Base-by-base conservation (phyloP, 371 early-diverging fungal genomes). In the Lichtheimia corymbifera region DNA sequence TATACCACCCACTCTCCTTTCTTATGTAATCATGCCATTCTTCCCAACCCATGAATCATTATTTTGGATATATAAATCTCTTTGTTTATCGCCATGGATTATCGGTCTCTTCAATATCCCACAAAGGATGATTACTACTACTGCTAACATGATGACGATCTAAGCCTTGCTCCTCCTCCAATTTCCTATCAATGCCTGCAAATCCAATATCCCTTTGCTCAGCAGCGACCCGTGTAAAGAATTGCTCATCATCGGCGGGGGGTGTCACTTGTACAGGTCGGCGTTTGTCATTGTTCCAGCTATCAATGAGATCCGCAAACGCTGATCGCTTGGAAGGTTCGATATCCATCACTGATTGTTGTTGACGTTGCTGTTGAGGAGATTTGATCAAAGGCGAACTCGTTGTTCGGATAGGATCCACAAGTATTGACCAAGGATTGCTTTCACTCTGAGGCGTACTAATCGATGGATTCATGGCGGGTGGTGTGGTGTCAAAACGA, bases 291-390 rank as follows among this genome's bases (percentile, higher is more conserved):
- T 58, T 67, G 44, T 76, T 70, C 80, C 80, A 80, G 56, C 72
- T 76, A 1, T 64, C 62, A 54, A 80, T 80, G 35, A 80, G 56
- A 62, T 80, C 80, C 4, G 80, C 74, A 70, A 80, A 80, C 6
- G 73, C 77, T 20, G 59, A 59, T 53, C 73, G 66, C 53, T 76
- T 80, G 42, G 66, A 53, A 2, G 79, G 79, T 15, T 72, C 75
- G 35, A 78, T 78, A 47, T 52, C 49, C 56, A 43, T 56, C 41
- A n/a, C 61, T 40, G 12, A 24, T n/a, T 45, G 56, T 44, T 55
- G 58, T 49, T 40, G 55, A 43, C n/a, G 53, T 41, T 62, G 58
- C 18, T 49, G 44, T 17, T 30, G 45, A 58, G 53, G 53, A 27
- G 43, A 35, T 35, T 58, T 51, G 42, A 27, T 45, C 58, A 35